Evolutionary conservation across 306 rosid species (phyloP), one percentile per base, ranked within the genome.

Genomic region (Cicer bijugum): DNA sequence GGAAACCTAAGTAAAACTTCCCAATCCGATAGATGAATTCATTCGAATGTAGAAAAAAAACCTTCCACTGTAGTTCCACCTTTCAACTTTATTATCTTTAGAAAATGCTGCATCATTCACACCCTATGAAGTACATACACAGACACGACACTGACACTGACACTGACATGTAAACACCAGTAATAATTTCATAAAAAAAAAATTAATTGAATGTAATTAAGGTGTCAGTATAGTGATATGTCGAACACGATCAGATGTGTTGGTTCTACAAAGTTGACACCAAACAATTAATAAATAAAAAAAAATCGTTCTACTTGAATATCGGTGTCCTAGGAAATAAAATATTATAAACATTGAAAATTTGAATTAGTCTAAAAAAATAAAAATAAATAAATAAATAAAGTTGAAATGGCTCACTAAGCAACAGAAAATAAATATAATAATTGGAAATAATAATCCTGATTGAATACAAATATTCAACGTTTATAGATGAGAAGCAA

Each of bases 11-110:
- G 16, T 15, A 51, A 40, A 74, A 16, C 37, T 62, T 58, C 56
- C 50, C 66, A 51, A 84, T 77, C 76, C 61, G 52, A 67, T 60
- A 14, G 67, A 38, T 45, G 45, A 72, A 82, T 71, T 74, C 40
- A 68, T 12, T 33, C 3, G 65, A 75, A 59, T 56, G 44, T 64
- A 64, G 67, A 82, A 73, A 75, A 73, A 75, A 47, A 5, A 73
- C 37, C 80, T 42, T 72, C 70, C 33, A 69, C 14, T 47, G 17
- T 78, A 43, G 76, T 40, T 71, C 65, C 42, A 69, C 15, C 71
- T 46, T 79, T 59, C 38, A 67, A 9, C 35, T 9, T 60, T 55
- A 12, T 60, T 55, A 12, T 23, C 61, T 51, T 46, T 45, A 63
- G 17, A 58, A 67, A 72, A 51, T 55, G 72, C 75, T 7, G 50